Base-by-base conservation (phyloP, 1,284 basidiomycete species). In the Ustilago cynodontis region DNA sequence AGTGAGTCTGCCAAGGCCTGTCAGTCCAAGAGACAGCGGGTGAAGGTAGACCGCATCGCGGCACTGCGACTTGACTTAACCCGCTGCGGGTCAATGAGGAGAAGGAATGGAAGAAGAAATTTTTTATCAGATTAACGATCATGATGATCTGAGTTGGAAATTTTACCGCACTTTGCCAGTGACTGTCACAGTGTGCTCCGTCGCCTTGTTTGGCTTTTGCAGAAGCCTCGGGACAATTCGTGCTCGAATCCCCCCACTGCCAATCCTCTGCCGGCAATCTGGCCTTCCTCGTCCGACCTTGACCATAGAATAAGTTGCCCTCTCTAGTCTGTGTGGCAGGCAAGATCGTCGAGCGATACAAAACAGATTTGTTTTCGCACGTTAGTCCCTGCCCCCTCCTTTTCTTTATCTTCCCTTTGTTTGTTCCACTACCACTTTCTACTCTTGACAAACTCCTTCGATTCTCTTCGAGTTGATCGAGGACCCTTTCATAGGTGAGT, bases 81-180 rank as follows among this genome's bases (percentile, higher is more conserved):
- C 31, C 22, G 14, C 22, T 16, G 33, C 31, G 29, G 31, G 8
- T 33, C 28, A 13, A 22, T 29, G 16, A 28, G 4, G 33, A 20
- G 16, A 6, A n/a, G 11, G 24, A 29, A 22, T 33, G 41, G 37
- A 47, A 49, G 35, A 64, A 45, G n/a, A 37, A 52, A 52, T 56
- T 56, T 64, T 65, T 65, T 56, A 65, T 67, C 65, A 67, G 65
- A 67, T 67, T 67, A 67, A 53, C 58, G 28, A 61, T 65, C 63
- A 53, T 35, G 9, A 14, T 24, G 18, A 31, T 51, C 63, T 65
- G 63, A 65, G 50, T 47, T 49, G 31, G 39, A 63, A 56, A 54
- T 22, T 59, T 54, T 43, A 28, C 39, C 56, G 56, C 62, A 65
- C 29, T 53, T 31, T 31, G 43, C 3, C 50, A 52, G 16, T 29